A percentile compares a stretch with the other conserved stretches of the same genome.
Conservation (phyloP, 495 filamentous ascomycete species). For the Podospora fimiseda region DNA sequence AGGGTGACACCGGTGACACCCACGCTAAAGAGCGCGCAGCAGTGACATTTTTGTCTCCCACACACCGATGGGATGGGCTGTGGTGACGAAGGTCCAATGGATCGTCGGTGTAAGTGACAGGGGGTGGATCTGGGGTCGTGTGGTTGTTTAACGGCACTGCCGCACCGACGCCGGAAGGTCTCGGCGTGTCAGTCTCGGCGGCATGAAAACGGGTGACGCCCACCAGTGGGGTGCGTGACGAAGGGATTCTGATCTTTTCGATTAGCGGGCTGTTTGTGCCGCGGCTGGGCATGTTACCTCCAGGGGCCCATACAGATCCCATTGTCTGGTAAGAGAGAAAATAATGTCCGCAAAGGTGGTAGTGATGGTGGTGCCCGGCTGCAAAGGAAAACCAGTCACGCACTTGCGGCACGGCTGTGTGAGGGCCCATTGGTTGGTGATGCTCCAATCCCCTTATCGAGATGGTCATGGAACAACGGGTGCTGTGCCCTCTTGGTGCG, state of each 20-base stretch:
- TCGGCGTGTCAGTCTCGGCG: slow-evolving; percentile 15
- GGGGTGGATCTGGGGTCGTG: slow-evolving; percentile 10
- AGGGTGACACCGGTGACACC: neutral
- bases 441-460: slow-evolving; percentile 1
- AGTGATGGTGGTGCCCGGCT: slow-evolving; percentile 5
- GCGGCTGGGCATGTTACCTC: neutral
- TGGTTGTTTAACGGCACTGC: slow-evolving; percentile 18
- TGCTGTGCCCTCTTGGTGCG: neutral
- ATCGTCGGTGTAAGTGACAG: slow-evolving; percentile 23
- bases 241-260: slow-evolving; percentile 15
- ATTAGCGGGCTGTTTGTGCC: slow-evolving; percentile 3
- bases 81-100: slow-evolving; percentile 24
- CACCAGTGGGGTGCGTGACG: slow-evolving; percentile 18
- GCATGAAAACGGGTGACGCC: slow-evolving; percentile 2
- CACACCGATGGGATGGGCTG: neutral
- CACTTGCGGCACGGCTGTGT: neutral
- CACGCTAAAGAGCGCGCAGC: neutral
- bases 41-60: slow-evolving; percentile 1
- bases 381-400: neutral
- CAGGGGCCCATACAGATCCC: no score
- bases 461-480: neutral
- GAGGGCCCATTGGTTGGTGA: neutral
- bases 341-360: no score
- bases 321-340: no score
- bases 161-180: slow-evolving; percentile 20